Evolutionary conservation across 805 yeast genomes (phyloP).

Genomic region (Debaryomyces maramus): DNA sequence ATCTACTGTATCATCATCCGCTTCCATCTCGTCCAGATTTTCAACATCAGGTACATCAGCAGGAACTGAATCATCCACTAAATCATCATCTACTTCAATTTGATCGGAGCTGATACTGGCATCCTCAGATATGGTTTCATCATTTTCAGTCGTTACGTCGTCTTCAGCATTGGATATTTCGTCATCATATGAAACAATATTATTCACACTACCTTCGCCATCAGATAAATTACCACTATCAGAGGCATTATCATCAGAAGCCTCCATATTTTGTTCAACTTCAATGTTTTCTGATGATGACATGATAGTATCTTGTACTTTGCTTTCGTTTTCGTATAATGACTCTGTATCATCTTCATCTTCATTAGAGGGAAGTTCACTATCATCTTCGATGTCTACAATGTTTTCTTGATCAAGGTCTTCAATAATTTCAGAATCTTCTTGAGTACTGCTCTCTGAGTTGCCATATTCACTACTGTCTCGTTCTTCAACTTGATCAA

Average conservation of each 20-base stretch:
- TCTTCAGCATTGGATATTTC: background rate
- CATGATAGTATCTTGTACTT: too few relatives aligned
- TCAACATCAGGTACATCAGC: constrained; percentile 2
- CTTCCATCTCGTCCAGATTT: constrained; percentile 6
- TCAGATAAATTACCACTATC: background rate
- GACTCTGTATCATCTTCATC: constrained; percentile 9
- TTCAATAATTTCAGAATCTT: background rate
- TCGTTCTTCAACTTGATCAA: background rate
- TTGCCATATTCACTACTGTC: background rate
- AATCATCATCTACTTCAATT: background rate
- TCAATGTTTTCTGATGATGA: background rate
- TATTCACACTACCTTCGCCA: background rate
- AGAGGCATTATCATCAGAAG: background rate
- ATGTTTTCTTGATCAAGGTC: background rate
- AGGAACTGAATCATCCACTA: background rate
- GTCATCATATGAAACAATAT: background rate
- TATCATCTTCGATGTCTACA: background rate
- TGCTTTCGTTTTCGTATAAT: constrained; percentile 1
- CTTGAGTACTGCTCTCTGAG: too few relatives aligned
- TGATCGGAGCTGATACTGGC: background rate
- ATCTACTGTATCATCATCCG: constrained; percentile 8
- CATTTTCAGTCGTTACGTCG: background rate
- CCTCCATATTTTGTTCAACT: constrained; percentile 6
- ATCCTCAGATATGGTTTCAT: constrained; percentile 9
- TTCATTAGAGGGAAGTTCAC: background rate